phyloP scores from a whole-genome alignment of 108 stramenopile species.

The Aurantiochytrium sp. region DNA sequence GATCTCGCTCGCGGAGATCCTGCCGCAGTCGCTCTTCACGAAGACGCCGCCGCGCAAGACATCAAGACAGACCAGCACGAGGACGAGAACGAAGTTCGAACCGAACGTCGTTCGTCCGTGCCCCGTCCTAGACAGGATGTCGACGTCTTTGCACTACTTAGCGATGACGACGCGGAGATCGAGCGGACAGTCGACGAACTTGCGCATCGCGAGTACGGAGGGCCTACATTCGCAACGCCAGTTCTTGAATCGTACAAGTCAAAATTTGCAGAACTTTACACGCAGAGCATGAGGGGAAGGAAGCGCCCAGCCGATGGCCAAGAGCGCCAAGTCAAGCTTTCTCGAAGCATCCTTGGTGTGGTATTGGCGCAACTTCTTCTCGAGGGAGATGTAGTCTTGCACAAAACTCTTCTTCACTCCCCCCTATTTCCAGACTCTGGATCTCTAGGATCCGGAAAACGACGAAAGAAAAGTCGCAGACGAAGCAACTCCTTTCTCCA shows the following conservation, averaged over 20 bases:
- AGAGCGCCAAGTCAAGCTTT: not conserved
- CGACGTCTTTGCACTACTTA: not conserved
- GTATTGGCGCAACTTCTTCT: not conserved
- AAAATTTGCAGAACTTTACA: not conserved
- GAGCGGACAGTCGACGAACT: not conserved
- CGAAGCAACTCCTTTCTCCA: not conserved
- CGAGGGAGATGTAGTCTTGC: not conserved
- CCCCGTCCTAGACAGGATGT: not conserved
- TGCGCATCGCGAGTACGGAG: not conserved
- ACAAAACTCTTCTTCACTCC: not conserved
- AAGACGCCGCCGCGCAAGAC: too few relatives aligned
- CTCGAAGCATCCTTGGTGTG: not conserved
- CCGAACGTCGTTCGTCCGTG: too few relatives aligned
- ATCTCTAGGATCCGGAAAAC: not conserved
- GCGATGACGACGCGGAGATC: not conserved
- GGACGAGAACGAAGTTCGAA: not conserved
- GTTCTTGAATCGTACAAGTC: not conserved
- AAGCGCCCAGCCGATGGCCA: too few relatives aligned
- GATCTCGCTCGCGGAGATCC: not conserved
- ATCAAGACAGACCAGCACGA: not conserved
- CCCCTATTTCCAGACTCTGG: not conserved
- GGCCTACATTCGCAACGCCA: not conserved
- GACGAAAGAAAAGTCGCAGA: not conserved
- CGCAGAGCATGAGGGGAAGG: not conserved
- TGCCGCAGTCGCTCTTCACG: too few relatives aligned